Evolutionary conservation across 306 rosid genomes (phyloP).

Genomic region (Dalbergia cultrata): DNA sequence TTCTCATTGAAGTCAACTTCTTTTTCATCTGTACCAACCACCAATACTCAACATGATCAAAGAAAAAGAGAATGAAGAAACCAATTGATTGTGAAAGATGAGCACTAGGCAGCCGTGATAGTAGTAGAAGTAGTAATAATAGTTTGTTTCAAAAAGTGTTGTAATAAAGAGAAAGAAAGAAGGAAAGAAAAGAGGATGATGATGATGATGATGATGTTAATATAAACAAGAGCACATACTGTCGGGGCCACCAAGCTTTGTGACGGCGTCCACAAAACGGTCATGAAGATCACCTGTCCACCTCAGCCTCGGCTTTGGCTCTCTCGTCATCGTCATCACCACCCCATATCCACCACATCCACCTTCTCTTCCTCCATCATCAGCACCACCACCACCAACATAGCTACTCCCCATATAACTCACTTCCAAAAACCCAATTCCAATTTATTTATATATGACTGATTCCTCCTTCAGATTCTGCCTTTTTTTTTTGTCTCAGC

Average conservation of each 20-base stretch:
- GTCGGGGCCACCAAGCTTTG: constrained; percentile 97
- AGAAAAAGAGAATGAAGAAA: background rate
- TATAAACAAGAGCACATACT: constrained; percentile 55
- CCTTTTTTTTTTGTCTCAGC: constrained; percentile 35
- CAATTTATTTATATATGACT: background rate
- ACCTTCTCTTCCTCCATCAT: background rate
- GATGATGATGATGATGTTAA: background rate
- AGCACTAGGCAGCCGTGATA: background rate
- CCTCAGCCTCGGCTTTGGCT: constrained; percentile 89
- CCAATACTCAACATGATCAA: background rate
- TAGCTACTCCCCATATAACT: background rate
- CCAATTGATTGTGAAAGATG: background rate
- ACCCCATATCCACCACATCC: constrained; percentile 64
- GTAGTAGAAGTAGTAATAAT: background rate
- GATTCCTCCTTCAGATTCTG: constrained; percentile 21
- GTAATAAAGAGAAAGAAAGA: background rate
- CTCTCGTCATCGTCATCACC: constrained; percentile 94
- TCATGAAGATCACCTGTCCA: constrained; percentile 98
- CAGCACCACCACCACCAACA: background rate
- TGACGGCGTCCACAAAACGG: constrained; percentile 90
- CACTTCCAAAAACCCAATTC: constrained; percentile 20
- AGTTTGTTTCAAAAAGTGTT: too few relatives aligned
- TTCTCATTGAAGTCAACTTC: constrained; percentile 5
- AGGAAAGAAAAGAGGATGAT: background rate
- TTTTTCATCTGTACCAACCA: background rate